A percentile compares a stretch with the other conserved stretches of the same genome.
Conservation (phyloP, 345 rosid genomes). For the Salix udensis region DNA sequence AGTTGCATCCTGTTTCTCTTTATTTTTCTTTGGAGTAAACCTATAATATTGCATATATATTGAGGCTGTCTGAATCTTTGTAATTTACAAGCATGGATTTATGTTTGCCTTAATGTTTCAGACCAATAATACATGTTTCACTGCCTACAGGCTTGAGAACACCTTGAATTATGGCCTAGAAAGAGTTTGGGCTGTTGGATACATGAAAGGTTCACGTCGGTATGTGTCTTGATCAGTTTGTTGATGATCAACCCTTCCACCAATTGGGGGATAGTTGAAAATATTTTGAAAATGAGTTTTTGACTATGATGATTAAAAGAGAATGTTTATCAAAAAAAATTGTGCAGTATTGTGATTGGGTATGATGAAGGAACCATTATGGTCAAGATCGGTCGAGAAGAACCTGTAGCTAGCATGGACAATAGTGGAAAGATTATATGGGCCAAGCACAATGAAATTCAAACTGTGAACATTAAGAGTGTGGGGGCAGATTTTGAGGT, state of each 20-base stretch:
- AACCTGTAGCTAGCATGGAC: conserved; percentile 99
- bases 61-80: not conserved
- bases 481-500: conserved; percentile 98
- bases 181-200: conserved; percentile 97
- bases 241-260: not conserved
- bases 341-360: conserved; percentile 86
- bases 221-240: conserved; percentile 27
- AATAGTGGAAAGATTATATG: conserved; percentile 97
- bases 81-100: not conserved
- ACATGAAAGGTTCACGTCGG: conserved; percentile 88
- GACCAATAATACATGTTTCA: not conserved
- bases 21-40: not conserved
- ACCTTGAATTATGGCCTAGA: conserved; percentile 92
- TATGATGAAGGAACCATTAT: conserved; percentile 99
- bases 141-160: conserved; percentile 69
- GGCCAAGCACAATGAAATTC: conserved; percentile 99
- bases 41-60: no score
- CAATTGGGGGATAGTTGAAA: conserved; percentile 2
- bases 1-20: not conserved
- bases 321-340: not conserved
- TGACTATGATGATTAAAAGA: not conserved
- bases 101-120: not conserved
- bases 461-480: conserved; percentile 95
- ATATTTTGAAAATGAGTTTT: conserved; percentile 1
- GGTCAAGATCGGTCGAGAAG: conserved; percentile 98